These are phyloP conservation scores for Trametes cubensis DNA, from an alignment of 768 basidiomycete genomes.

Conservation along the genomic window DNA sequence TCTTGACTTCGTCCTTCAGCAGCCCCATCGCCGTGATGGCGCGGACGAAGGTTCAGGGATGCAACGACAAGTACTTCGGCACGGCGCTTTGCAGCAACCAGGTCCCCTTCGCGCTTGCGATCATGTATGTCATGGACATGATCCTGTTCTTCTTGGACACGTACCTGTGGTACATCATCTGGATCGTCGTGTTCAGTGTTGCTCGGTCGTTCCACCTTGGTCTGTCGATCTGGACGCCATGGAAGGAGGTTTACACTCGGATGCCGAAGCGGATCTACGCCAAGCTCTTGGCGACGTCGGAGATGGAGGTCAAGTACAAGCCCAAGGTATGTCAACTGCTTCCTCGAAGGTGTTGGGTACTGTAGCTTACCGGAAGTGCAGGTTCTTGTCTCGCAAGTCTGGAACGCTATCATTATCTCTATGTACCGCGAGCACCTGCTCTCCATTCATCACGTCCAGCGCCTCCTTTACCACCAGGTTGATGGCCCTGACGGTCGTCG, in stretches of 20 bases:
- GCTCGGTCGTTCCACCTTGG: conserved; percentile 90
- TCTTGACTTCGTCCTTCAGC: conserved; percentile 95
- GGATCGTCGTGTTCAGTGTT: conserved; percentile 94
- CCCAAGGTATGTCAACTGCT: conserved; percentile 67
- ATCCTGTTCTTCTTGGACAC: conserved; percentile 99
- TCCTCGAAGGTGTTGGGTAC: background rate
- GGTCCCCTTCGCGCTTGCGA: conserved; percentile 89
- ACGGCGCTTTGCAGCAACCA: conserved; percentile 84
- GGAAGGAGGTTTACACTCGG: conserved; percentile 96
- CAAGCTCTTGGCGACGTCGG: conserved; percentile 90
- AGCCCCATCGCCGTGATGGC: conserved; percentile 97
- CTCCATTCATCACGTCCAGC: conserved; percentile 97
- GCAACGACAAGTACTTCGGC: conserved; percentile 84
- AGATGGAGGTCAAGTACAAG: conserved; percentile 99
- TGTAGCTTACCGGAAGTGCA: conserved; percentile 27
- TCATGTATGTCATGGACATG: conserved; percentile 99
- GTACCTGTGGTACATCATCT: conserved; percentile 99
- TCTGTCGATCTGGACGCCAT: conserved; percentile 98
- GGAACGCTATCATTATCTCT: conserved; percentile 99
- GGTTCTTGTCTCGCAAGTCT: conserved; percentile 97
- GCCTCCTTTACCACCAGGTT: conserved; percentile 95
- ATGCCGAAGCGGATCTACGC: conserved; percentile 98
- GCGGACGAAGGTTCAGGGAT: conserved; percentile 89
- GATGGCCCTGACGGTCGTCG: conserved; percentile 88
- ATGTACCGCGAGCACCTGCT: conserved; percentile 99